Evolutionary conservation across 495 filamentous ascomycete genomes (phyloP).

Genomic region (Tuber microsphaerosporum): DNA sequence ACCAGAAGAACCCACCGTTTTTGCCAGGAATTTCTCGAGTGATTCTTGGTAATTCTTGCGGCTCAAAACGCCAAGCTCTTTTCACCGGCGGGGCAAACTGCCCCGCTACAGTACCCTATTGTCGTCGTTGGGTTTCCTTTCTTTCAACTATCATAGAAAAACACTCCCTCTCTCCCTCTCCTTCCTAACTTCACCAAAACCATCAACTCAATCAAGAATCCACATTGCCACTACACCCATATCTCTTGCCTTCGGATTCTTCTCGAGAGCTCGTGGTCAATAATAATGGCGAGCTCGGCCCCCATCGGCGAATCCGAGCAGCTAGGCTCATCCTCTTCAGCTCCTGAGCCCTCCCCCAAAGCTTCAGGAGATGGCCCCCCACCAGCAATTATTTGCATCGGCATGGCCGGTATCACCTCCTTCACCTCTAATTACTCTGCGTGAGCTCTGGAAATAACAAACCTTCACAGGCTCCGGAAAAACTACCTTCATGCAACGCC

Average conservation of each 20-base stretch:
- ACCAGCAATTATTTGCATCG: conserved; percentile 83
- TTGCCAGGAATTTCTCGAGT: neutral
- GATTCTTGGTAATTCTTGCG: neutral
- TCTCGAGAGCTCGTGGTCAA: neutral
- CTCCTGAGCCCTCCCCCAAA: neutral
- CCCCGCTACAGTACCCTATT: neutral
- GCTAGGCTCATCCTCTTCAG: neutral
- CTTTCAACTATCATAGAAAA: neutral
- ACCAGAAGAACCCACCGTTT: no score
- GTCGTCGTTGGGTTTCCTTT: neutral
- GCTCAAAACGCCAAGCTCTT: neutral
- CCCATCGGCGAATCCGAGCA: neutral
- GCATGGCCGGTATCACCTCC: conserved; percentile 70
- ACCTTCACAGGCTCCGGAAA: conserved; percentile 70
- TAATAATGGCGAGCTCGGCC: neutral
- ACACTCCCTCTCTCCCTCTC: neutral
- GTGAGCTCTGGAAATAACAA: conserved; percentile 10
- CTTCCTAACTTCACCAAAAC: neutral
- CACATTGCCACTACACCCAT: neutral
- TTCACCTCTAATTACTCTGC: neutral
- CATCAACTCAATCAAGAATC: neutral
- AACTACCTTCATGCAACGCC: conserved; percentile 97
- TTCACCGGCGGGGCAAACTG: neutral
- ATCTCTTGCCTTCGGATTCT: neutral
- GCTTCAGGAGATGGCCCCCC: conserved; percentile 41